Evolutionary conservation across 352 stramenopile species (phyloP).

Genomic region (Proteromonas lacertae): DNA sequence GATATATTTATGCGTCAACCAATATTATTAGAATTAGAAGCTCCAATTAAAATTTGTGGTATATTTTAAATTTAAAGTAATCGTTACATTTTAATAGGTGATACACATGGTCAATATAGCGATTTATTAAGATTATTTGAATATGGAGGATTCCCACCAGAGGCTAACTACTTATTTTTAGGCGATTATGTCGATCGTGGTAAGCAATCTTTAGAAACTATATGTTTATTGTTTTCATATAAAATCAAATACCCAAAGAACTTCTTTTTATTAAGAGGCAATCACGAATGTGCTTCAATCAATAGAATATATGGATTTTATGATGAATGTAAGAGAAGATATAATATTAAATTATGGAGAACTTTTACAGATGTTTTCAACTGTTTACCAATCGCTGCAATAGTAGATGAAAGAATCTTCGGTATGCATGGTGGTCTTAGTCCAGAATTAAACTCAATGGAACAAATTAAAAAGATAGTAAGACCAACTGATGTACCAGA

Average conservation of each 20-base stretch:
- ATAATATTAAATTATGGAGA: conserved; percentile 21
- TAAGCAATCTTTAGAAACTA: conserved; percentile 78
- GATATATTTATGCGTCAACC: conserved; percentile 91
- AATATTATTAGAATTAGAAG: conserved; percentile 91
- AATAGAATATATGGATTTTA: conserved; percentile 99
- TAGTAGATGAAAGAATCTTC: conserved; percentile 98
- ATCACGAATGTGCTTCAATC: conserved; percentile 90
- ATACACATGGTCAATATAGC: conserved; percentile 93
- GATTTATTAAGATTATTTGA: conserved; percentile 76
- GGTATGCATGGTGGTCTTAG: conserved; percentile 88
- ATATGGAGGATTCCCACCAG: conserved; percentile 60
- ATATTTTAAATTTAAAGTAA: background rate
- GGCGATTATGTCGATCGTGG: conserved; percentile 75
- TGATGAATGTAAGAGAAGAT: conserved; percentile 15
- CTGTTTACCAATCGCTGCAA: conserved; percentile 70
- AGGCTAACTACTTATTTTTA: conserved; percentile 85
- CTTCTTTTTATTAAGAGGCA: conserved; percentile 87
- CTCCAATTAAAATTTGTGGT: conserved; percentile 87
- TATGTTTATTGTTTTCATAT: conserved; percentile 72
- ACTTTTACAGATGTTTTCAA: conserved; percentile 40
- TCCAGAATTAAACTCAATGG: conserved; percentile 58
- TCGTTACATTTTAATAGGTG: conserved; percentile 13
- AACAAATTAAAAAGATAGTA: conserved; percentile 73
- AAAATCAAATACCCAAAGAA: conserved; percentile 93
- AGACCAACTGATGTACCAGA: conserved; percentile 40